Base-by-base conservation (phyloP, 352 stramenopile genomes). In the Phytopythium oedochilum region DNA sequence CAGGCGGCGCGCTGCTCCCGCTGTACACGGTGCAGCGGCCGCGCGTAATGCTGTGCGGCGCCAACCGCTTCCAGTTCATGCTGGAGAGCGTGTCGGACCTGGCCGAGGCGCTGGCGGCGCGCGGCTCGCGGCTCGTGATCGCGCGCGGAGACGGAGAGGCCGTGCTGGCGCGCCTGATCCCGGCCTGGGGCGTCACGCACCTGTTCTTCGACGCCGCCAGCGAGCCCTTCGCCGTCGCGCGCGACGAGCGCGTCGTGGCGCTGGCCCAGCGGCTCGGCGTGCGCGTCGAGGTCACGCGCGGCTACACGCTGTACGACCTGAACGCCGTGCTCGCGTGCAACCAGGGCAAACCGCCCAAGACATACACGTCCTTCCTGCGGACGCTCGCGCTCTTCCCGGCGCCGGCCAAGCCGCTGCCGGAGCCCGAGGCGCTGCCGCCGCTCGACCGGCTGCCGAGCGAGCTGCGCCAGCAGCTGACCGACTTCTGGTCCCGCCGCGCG, bases 121-220 rank as follows among this genome's bases (percentile, higher is more conserved):
- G 86, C 10, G 84, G 83, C 4, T 80, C 73, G 35, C 66, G 83
- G 3, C 61, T 96, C 2, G 57, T 95, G 42, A 71, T 97, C 31
- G 77, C 89, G 6, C 72, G 71, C 36, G 88, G 88, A 18, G 82
- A 96, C 42, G 73, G 75, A 11, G 56, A 89, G 11, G 77, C 90
- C 3, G 85, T 97, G 45, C 67, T 98, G 17, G 66, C 79, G 25
- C 66, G 83, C 26, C 48, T 98, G 22, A 75, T 94, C 43, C 71
- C 82, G 7, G 77, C 94, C 22, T 98, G 86, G 82, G 71, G 77
- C 22, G 88, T 98, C 57, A 95, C 81, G 17, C 79, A 96, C 52
- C 56, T 98, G 31, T 97, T 86, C 40, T 97, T 97, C 57, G 94
- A 98, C 57, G 76, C 68, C 36, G 89, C 97, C 17, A 96, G 70